These are phyloP conservation scores for Kalmanozyma brasiliensis DNA, from an alignment of 1,284 basidiomycete species.

Conservation along the genomic window DNA sequence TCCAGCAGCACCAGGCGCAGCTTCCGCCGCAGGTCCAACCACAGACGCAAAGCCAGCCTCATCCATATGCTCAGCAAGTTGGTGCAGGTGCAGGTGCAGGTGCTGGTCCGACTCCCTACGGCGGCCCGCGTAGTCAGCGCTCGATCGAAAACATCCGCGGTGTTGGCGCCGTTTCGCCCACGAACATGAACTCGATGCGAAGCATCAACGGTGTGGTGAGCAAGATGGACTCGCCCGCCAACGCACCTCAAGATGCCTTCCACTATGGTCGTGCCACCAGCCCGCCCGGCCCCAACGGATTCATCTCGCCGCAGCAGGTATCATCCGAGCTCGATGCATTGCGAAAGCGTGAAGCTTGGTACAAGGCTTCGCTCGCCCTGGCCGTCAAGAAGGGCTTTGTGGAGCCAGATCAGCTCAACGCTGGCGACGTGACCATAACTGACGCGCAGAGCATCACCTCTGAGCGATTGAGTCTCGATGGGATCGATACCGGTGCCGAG, in stretches of 20 bases:
- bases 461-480: constrained; percentile 47
- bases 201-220: constrained; percentile 53
- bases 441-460: constrained; percentile 37
- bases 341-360: constrained; percentile 84
- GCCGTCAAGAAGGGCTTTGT: constrained; percentile 85
- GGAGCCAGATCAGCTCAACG: constrained; percentile 71
- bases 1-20: constrained; percentile 31
- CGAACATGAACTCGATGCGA: constrained; percentile 44
- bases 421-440: constrained; percentile 41
- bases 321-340: constrained; percentile 77
- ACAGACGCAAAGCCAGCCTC: constrained; percentile 16
- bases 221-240: constrained; percentile 47
- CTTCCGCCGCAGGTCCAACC: constrained; percentile 17
- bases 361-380: constrained; percentile 82
- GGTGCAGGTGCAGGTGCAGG: constrained; percentile 11
- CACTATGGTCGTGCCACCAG: constrained; percentile 52
- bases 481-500: constrained; percentile 69
- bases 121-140: constrained; percentile 54
- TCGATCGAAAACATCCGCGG: constrained; percentile 59
- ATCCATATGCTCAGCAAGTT: constrained; percentile 22
- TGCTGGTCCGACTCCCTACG: constrained; percentile 36
- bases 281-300: constrained; percentile 34
- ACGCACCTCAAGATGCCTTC: constrained; percentile 55
- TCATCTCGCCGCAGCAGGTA: constrained; percentile 36
- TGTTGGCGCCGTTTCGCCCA: constrained; percentile 46